Percentiles rank a stretch among this genome's conserved stretches.
Conservation (phyloP, 2,329 filamentous ascomycete genomes). For the Sporothrix phasma region DNA sequence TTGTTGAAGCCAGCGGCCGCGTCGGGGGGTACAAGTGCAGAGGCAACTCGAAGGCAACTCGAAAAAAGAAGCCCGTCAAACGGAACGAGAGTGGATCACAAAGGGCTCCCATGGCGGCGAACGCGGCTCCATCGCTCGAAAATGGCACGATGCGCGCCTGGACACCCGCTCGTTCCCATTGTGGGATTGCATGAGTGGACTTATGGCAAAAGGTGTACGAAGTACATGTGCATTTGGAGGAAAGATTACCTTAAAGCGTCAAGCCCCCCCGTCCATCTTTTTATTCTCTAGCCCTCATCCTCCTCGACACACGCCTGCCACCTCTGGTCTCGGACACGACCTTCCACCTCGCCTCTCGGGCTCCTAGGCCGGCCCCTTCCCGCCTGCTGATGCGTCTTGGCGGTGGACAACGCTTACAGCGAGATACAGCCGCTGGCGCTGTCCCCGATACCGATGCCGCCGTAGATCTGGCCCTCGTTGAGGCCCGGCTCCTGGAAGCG, state of each 20-base stretch:
- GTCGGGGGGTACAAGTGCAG: not conserved
- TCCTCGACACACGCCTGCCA: too few species aligned
- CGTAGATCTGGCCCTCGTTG: slow-evolving; percentile 41
- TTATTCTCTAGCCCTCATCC: too few species aligned
- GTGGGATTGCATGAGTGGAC: not conserved
- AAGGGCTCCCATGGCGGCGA: not conserved
- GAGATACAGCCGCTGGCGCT: slow-evolving; percentile 33
- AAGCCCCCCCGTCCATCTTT: too few species aligned
- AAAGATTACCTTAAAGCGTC: too few species aligned
- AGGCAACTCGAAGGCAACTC: too few species aligned
- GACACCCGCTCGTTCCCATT: not conserved
- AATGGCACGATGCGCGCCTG: not conserved
- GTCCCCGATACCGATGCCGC: slow-evolving; percentile 41
- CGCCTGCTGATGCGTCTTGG: not conserved
- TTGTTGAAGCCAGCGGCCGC: not conserved
- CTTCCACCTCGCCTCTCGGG: too few species aligned
- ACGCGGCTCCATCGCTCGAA: not conserved
- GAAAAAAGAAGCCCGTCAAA: too few species aligned
- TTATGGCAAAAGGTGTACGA: not conserved
- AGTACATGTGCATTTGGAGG: too few species aligned
- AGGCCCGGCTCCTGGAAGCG: slow-evolving; percentile 37
- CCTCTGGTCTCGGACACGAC: too few species aligned
- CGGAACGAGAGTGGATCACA: not conserved
- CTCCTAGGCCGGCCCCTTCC: too few species aligned
- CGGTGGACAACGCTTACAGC: slow-evolving; percentile 21